Evolutionary conservation across 208 protist genomes (phyloP).

Genomic region (Leishmania mexicana): DNA sequence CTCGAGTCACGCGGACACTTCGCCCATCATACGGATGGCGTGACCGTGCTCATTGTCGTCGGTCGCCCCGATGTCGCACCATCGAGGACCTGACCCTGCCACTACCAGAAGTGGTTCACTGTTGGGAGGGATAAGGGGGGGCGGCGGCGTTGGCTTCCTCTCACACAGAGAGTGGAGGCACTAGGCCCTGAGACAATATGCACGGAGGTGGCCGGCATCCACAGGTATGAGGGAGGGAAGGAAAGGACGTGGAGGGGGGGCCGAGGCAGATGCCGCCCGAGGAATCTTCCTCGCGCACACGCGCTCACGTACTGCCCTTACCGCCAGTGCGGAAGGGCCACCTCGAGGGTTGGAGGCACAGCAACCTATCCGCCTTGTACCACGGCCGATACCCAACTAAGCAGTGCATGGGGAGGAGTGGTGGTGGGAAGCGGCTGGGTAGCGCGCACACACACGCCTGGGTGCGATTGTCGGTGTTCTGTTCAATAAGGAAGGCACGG

Average conservation of each 20-base stretch:
- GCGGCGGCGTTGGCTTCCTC: background rate
- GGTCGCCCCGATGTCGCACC: background rate
- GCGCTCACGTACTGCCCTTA: too few relatives aligned
- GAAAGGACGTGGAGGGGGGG: background rate
- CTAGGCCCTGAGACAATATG: background rate
- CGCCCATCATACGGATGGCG: background rate
- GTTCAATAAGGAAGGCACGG: background rate
- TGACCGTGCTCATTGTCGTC: background rate
- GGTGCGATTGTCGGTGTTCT: background rate
- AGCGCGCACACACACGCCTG: background rate
- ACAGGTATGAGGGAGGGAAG: background rate
- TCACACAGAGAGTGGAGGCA: background rate
- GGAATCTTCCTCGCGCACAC: background rate
- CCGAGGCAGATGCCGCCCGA: background rate
- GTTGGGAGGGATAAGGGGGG: too few relatives aligned
- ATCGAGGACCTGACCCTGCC: background rate
- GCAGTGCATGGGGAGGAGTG: background rate
- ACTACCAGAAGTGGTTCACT: too few relatives aligned
- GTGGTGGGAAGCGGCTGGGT: background rate
- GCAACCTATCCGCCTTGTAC: background rate
- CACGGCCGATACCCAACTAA: background rate
- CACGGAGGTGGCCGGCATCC: too few relatives aligned
- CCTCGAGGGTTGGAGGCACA: background rate
- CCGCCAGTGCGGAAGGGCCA: background rate
- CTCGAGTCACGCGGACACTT: background rate